Base-by-base conservation (phyloP, 305 asterid species). In the Fraxinus latifolia region DNA sequence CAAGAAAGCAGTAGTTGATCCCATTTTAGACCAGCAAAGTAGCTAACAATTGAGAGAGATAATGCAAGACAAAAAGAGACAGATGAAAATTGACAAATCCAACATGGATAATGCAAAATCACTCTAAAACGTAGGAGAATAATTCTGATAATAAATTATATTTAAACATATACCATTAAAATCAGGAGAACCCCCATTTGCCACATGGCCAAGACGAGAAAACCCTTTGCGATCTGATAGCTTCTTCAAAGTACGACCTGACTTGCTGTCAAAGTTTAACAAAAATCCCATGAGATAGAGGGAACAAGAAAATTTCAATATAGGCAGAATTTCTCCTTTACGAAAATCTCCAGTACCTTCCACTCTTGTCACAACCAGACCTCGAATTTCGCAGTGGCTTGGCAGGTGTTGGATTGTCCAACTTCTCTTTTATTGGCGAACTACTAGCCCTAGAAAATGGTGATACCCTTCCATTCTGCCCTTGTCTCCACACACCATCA, bases 401-500 rank as follows among this genome's bases (percentile, higher is more conserved):
- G 82, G 87, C 79, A 36, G 92, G 82, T 37, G 86, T 86, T 84
- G 84, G 83, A 87, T 77, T 90, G 87, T 95, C 99, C 89, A 90
- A 65, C 86, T 87, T 92, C 79, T 93, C 98, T 80, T 90, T 86
- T 37, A 87, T 89, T 2, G 98, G 98, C 58, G 99, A 94, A 86
- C 87, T 87, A 86, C 97, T 90, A 81, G 91, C 86, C 92, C 97
- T 90, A 50, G 97, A 91, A 92, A 90, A 89, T 14, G 93, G 92
- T 8, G 92, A 84, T 21, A 89, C 92, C 86, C 98, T 91, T 79
- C 97, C 97, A 87, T 90, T 96, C 65, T 97, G 94, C 68, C 97
- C 97, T 84, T 93, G 99, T 86, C 98, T 91, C 81, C 94, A 91
- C 86, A 91, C 94, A 53, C 97, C 95, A 88, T 96, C 98, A 87